Evolutionary conservation across 192 early-diverging fungal species (phyloP), one percentile per base, ranked within the genome.

Genomic region (Rhizophagus clarus): DNA sequence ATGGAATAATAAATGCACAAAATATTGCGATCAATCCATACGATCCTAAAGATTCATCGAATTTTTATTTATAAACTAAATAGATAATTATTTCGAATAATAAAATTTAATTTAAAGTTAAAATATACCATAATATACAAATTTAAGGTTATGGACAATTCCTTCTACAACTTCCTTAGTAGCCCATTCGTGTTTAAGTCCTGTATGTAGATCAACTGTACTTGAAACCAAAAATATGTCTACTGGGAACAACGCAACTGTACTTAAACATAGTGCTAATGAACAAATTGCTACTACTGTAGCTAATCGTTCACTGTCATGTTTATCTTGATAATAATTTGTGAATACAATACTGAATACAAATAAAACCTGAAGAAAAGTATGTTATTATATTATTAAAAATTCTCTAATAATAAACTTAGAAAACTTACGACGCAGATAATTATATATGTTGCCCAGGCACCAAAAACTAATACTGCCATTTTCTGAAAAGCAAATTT

Each of bases 181-280:
- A 11, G 89, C 90, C 90, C 90, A 91, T n/a, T 74, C 79, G 31
- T 85, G 82, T 60, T 90, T 87, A 10, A 91, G 75, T 20, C 90
- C 90, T 12, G 88, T 90, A 12, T 56, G 8, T 5, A 81, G 66
- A 78, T 91, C 83, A 72, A 87, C 81, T 34, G 86, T 89, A 17
- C 86, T 82, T 3, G 90, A 90, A 28, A 91, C 90, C 22, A 90
- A 68, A 80, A 88, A 90, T 60, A 89, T 89, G 67, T 91, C 90
- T 17, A 91, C 82, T 1, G 89, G 88, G 45, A 89, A 84, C 60
- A 91, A 81, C 14, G 86, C 83, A 8, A 90, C 80, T 0, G 86
- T 86, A 1, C 85, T 82, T 29, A 90, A 84, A 28, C 87, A 80
- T 31, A 90, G 68, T 2, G 84, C 86, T 15, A 90, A 81, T 14